Evolutionary conservation across 2,329 filamentous ascomycete genomes (phyloP).

Genomic region (Penicillium sp.): DNA sequence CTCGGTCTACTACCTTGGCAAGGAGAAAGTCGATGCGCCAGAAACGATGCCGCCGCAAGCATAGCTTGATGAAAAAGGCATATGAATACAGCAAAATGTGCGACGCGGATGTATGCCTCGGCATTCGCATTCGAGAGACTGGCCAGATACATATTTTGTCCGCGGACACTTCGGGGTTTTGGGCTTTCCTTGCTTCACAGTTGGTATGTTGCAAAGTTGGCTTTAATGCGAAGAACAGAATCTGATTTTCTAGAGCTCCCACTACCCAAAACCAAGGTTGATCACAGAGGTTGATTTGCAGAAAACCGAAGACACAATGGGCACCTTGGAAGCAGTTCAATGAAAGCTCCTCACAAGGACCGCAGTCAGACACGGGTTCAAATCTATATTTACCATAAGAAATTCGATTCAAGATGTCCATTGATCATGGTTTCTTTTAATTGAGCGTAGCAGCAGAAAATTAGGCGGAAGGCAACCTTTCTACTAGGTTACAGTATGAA

Average conservation of each 20-base stretch:
- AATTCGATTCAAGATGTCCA: too few relatives aligned
- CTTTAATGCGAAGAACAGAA: background rate
- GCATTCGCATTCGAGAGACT: constrained; percentile 18
- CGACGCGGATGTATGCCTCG: constrained; percentile 13
- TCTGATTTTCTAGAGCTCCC: constrained; percentile 1
- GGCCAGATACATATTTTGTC: constrained; percentile 17
- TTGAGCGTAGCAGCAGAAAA: too few relatives aligned
- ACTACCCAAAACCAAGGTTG: constrained; percentile 1
- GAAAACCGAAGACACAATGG: background rate
- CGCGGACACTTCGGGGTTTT: constrained; percentile 11
- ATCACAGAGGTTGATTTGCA: background rate
- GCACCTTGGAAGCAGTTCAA: too few relatives aligned
- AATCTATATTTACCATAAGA: too few relatives aligned
- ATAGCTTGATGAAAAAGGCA: constrained; percentile 12
- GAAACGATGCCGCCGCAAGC: constrained; percentile 10
- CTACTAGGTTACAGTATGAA: too few relatives aligned
- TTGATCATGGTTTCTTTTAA: too few relatives aligned
- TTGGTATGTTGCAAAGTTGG: constrained; percentile 3
- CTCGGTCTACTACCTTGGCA: too few relatives aligned
- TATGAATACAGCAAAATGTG: constrained; percentile 16
- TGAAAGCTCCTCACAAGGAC: too few relatives aligned
- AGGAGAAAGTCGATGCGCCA: constrained; percentile 5
- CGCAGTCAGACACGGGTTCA: too few relatives aligned
- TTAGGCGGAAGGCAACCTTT: too few relatives aligned
- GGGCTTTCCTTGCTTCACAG: constrained; percentile 10